phyloP scores from a whole-genome alignment of 169 alveolate genomes.

The Cryptosporidium xiaoi region DNA sequence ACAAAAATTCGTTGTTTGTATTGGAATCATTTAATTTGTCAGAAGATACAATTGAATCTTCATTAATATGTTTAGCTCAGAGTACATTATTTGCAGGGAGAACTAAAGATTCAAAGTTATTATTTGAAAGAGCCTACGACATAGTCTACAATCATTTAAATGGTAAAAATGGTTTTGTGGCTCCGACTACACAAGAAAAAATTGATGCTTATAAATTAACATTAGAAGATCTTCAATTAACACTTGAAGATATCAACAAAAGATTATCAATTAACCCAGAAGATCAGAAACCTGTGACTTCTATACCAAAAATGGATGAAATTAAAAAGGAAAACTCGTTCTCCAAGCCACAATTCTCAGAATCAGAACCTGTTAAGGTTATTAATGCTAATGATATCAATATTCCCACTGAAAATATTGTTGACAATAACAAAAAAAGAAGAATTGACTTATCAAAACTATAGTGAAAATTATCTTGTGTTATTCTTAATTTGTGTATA shows the following conservation, averaged over 20 bases:
- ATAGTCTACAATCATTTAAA: constrained; percentile 34
- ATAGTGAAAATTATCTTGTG: neutral
- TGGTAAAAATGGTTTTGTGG: constrained; percentile 49
- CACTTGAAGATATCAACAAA: constrained; percentile 53
- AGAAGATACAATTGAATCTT: constrained; percentile 41
- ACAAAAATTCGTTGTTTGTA: constrained; percentile 41
- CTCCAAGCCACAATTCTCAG: constrained; percentile 44
- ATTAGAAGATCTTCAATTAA: constrained; percentile 64
- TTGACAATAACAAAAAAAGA: constrained; percentile 58
- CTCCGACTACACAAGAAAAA: constrained; percentile 29
- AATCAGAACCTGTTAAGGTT: constrained; percentile 58
- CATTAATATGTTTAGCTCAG: constrained; percentile 71
- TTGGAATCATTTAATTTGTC: constrained; percentile 44
- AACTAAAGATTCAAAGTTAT: constrained; percentile 25
- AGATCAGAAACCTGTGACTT: constrained; percentile 52
- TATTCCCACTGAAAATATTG: constrained; percentile 1
- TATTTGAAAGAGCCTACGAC: constrained; percentile 51
- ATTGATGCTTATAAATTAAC: constrained; percentile 58
- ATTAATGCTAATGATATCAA: constrained; percentile 18
- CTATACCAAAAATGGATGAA: constrained; percentile 62
- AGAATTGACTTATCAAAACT: constrained; percentile 57
- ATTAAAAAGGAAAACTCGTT: constrained; percentile 49
- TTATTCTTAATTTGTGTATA: no score
- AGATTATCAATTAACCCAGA: constrained; percentile 45
- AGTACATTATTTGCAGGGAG: constrained; percentile 61